A percentile compares a stretch with the other conserved stretches of the same genome.
phyloP scores from a whole-genome alignment of 2,329 filamentous ascomycete species.

The Pseudogymnoascus verrucosus region DNA sequence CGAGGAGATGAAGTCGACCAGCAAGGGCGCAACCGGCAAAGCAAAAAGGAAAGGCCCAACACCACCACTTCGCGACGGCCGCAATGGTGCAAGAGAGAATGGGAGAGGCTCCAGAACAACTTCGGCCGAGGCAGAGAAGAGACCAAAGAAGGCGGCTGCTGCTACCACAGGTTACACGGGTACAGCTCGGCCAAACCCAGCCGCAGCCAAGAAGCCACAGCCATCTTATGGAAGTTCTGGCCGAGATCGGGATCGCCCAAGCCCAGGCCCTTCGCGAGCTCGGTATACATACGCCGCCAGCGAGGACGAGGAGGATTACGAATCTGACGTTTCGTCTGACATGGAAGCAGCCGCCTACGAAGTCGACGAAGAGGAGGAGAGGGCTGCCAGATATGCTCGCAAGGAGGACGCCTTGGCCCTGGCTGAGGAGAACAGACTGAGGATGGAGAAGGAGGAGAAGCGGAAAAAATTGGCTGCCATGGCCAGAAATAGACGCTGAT shows the following conservation, averaged over 20 bases:
- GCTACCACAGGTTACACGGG: slow-evolving; percentile 60
- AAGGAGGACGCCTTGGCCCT: slow-evolving; percentile 61
- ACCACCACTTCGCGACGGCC: slow-evolving; percentile 14
- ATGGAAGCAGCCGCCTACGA: slow-evolving; percentile 73
- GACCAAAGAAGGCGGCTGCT: slow-evolving; percentile 51
- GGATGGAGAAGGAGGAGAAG: slow-evolving; percentile 52
- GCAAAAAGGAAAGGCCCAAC: slow-evolving; percentile 17
- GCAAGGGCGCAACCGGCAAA: slow-evolving; percentile 18
- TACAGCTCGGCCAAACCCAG: slow-evolving; percentile 52
- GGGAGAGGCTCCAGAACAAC: slow-evolving; percentile 21
- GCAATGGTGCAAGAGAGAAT: slow-evolving; percentile 13
- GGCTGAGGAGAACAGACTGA: slow-evolving; percentile 52
- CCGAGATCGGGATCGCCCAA: slow-evolving; percentile 15
- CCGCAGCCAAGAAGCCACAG: slow-evolving; percentile 26
- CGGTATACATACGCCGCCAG: slow-evolving; percentile 34
- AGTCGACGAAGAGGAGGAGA: slow-evolving; percentile 62
- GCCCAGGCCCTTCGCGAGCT: slow-evolving; percentile 29
- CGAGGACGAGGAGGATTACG: slow-evolving; percentile 54
- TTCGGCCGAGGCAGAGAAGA: slow-evolving; percentile 40
- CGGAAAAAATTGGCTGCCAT: slow-evolving; percentile 24
- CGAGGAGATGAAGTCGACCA: slow-evolving; percentile 23
- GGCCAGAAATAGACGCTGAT: slow-evolving; percentile 22
- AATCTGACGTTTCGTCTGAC: slow-evolving; percentile 61
- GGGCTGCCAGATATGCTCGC: slow-evolving; percentile 53
- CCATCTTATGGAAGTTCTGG: slow-evolving; percentile 16